These are phyloP conservation scores for Globisporangium carolinianum DNA, from an alignment of 352 stramenopile genomes.

Conservation along the genomic window DNA sequence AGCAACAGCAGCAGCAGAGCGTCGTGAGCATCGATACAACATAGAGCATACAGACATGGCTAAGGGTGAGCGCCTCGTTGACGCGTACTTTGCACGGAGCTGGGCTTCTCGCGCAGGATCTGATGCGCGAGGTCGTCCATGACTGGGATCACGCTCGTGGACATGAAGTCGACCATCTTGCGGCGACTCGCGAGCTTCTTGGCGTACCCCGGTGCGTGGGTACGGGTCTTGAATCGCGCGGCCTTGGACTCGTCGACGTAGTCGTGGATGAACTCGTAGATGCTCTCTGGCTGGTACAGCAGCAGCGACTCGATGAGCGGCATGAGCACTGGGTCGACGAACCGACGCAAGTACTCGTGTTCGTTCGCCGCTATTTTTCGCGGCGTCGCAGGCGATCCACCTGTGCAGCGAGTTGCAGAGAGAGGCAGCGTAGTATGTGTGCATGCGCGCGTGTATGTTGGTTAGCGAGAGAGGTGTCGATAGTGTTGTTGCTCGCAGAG, in stretches of 20 bases:
- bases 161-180: conserved; percentile 84
- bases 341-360: conserved; percentile 74
- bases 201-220: conserved; percentile 32
- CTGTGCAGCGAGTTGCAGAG: no score
- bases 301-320: conserved; percentile 73
- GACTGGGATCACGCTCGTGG: conserved; percentile 72
- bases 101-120: conserved; percentile 67
- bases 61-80: no score
- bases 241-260: conserved; percentile 60
- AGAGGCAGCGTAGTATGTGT: neutral
- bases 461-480: neutral
- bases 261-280: conserved; percentile 80
- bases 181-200: conserved; percentile 64
- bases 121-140: conserved; percentile 82
- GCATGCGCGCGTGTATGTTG: neutral
- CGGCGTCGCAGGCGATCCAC: neutral
- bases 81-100: conserved; percentile 44
- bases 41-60: neutral
- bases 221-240: conserved; percentile 23
- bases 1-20: neutral
- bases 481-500: no score
- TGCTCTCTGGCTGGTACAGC: conserved; percentile 69
- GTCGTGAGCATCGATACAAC: neutral
- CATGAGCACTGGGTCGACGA: conserved; percentile 78
- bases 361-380: conserved; percentile 39